Percentiles rank a stretch among this genome's conserved stretches.
These are phyloP conservation scores for Arxiozyma slooffiae DNA, from an alignment of 1,139 yeast genomes.

Conservation along the genomic window DNA sequence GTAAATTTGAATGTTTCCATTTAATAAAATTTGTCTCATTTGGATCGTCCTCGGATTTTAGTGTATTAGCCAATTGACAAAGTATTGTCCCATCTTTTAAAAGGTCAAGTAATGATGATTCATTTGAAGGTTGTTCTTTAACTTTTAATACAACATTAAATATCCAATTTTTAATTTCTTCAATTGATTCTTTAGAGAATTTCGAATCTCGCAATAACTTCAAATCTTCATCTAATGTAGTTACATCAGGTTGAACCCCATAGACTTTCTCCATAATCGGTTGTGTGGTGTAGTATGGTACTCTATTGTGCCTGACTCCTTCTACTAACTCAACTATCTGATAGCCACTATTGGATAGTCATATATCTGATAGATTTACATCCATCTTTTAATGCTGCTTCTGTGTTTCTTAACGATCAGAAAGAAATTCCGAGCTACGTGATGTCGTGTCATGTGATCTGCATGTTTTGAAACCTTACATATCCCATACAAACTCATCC, in stretches of 20 bases:
- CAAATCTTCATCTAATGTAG: conserved; percentile 54
- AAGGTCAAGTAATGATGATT: conserved; percentile 37
- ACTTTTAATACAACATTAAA: conserved; percentile 29
- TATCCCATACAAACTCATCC: no score
- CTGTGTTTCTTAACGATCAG: no score
- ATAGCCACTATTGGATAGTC: background rate
- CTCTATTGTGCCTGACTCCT: background rate
- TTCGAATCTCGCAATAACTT: conserved; percentile 39
- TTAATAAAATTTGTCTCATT: conserved; percentile 34
- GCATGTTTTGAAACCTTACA: no score
- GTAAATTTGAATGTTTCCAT: conserved; percentile 60
- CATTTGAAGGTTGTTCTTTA: conserved; percentile 24
- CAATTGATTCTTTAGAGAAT: conserved; percentile 35
- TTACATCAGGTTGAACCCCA: conserved; percentile 31
- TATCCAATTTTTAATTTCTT: conserved; percentile 46
- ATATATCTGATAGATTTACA: no score
- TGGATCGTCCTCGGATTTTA: conserved; percentile 31
- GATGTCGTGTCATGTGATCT: no score
- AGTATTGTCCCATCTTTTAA: conserved; percentile 60
- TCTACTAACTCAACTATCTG: background rate
- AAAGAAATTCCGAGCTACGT: no score
- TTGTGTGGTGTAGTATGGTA: background rate
- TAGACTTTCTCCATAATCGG: background rate
- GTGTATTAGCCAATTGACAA: conserved; percentile 36
- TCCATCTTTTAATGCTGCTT: no score